A percentile compares a stretch with the other conserved stretches of the same genome.
Evolutionary conservation across 345 rosid genomes (phyloP).

Genomic region (Corchorus capsularis): DNA sequence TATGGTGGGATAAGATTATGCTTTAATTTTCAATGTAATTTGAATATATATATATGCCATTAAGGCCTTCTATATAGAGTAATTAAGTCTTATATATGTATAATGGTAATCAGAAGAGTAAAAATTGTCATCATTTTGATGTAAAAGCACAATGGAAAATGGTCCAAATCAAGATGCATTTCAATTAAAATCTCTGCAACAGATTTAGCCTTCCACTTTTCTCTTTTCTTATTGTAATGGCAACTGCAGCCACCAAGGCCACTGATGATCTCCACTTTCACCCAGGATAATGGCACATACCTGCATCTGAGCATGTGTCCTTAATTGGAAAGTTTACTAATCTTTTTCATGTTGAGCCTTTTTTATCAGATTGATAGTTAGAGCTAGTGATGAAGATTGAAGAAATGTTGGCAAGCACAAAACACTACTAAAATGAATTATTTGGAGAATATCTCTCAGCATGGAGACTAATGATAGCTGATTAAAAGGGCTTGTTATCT

Average conservation of each 20-base stretch:
- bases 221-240: neutral
- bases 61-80: too few species aligned
- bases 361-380: too few species aligned
- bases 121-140: conserved; percentile 9
- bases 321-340: neutral
- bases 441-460: neutral
- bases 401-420: neutral
- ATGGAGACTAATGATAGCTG: neutral
- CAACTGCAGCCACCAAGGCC: conserved; percentile 9
- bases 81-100: neutral
- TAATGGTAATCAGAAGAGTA: neutral
- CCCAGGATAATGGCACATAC: neutral
- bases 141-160: conserved; percentile 9
- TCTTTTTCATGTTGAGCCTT: neutral
- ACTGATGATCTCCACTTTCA: conserved; percentile 8
- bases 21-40: neutral
- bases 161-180: conserved; percentile 10
- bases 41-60: neutral
- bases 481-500: neutral
- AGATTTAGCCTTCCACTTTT: neutral
- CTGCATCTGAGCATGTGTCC: neutral
- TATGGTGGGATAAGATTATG: neutral
- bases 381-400: neutral
- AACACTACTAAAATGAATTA: neutral
- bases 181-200: neutral